Percentiles rank a stretch among this genome's conserved stretches.
phyloP scores from a whole-genome alignment of 495 filamentous ascomycete genomes.

The Wilcoxina mikolae region DNA sequence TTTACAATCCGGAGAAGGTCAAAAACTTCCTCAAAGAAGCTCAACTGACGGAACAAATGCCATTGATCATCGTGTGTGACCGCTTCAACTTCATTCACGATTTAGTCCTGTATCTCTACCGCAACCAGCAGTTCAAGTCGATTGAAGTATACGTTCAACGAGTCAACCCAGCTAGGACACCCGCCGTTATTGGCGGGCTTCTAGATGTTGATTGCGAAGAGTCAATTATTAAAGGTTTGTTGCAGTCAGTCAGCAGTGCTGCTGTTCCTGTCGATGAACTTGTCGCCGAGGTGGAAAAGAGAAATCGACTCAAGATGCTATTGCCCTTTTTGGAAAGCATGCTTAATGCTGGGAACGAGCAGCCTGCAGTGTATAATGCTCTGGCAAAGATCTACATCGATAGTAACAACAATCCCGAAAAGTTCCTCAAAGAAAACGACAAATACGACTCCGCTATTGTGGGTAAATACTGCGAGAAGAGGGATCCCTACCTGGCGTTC shows the following conservation, averaged over 20 bases:
- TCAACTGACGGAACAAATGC: slow-evolving; percentile 77
- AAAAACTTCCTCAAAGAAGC: slow-evolving; percentile 99
- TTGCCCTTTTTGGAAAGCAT: slow-evolving; percentile 94
- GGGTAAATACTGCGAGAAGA: slow-evolving; percentile 98
- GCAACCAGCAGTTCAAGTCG: slow-evolving; percentile 98
- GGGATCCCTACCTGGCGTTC: slow-evolving; percentile 90
- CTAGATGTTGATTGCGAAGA: slow-evolving; percentile 97
- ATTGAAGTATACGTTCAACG: slow-evolving; percentile 99
- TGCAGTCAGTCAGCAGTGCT: slow-evolving; percentile 69
- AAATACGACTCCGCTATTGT: slow-evolving; percentile 86
- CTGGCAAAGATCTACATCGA: slow-evolving; percentile 99
- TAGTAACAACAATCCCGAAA: slow-evolving; percentile 97
- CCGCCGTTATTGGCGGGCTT: slow-evolving; percentile 86
- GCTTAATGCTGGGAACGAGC: slow-evolving; percentile 79
- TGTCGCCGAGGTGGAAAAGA: slow-evolving; percentile 82
- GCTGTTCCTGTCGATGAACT: slow-evolving; percentile 92
- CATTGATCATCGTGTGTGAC: slow-evolving; percentile 96
- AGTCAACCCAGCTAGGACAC: slow-evolving; percentile 86
- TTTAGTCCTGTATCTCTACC: slow-evolving; percentile 90
- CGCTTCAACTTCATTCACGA: slow-evolving; percentile 98
- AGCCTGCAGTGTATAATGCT: slow-evolving; percentile 95
- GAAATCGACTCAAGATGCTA: slow-evolving; percentile 90
- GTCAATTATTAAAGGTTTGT: slow-evolving; percentile 79
- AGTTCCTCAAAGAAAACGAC: slow-evolving; percentile 96
- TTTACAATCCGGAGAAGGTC: slow-evolving; percentile 91